Base-by-base conservation (phyloP, 2,329 filamentous ascomycete genomes). In the Triangularia setosa region DNA sequence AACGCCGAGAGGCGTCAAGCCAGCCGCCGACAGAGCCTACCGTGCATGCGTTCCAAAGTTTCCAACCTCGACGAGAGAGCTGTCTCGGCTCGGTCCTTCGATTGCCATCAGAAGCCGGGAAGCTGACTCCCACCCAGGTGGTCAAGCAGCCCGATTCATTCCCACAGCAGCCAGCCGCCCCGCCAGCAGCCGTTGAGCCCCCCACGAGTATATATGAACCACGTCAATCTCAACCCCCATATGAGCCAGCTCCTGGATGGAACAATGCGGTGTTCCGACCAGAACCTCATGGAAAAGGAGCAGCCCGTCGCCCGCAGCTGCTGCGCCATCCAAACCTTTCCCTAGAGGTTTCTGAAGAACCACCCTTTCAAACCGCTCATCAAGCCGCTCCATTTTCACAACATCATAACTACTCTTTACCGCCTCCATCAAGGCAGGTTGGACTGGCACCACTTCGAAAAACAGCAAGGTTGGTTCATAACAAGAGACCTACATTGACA, bases 401-500 rank as follows among this genome's bases (percentile, higher is more conserved):
- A 9, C n/a, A 48, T 21, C 40, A 48, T 48, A 48, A 48, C 12
- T 5, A 7, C 40, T 18, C 40, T 21, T 48, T 48, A 18, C 40
- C n/a, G 6, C 40, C 40, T 48, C n/a, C 40, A 21, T n/a, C n/a
- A 18, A 5, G 18, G 6, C 40, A 48, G 11, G 9, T 9, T 9
- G n/a, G n/a, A 5, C 5, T 21, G 48, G 18, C 60, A 3, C 67
- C 67, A 23, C 28, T 67, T 14, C 60, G 65, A 3, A 69, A 69
- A 52, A 69, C 65, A 4, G 65, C 65, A 11, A 62, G 67, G 62
- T 61, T 69, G 57, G 61, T 69, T 48, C 60, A 63, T 16, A 55
- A 54, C 7, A 60, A 67, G 28, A 57, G 67, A 48, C 58, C 53
- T 23, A 8, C 54, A 9, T 16, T 23, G 9, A 58, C 60, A 14